Evolutionary conservation across 495 filamentous ascomycete genomes (phyloP).

Genomic region (Pyrenopolyporus hunteri): DNA sequence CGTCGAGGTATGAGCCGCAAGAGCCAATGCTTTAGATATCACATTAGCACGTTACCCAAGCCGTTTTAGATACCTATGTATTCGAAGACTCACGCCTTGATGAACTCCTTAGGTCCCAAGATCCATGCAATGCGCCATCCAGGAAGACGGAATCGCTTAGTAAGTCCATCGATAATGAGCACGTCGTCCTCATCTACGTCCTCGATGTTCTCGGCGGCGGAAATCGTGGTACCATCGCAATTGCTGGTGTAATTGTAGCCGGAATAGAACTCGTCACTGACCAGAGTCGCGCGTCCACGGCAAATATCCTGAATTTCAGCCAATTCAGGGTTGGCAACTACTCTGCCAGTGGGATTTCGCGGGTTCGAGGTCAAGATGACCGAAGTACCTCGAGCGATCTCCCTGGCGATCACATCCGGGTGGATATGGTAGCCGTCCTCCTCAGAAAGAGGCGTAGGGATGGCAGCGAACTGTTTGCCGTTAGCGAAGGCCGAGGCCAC

Average conservation of each 20-base stretch:
- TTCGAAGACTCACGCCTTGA: conserved; percentile 66
- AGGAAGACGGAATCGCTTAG: conserved; percentile 94
- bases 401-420: conserved; percentile 87
- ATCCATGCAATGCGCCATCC: conserved; percentile 98
- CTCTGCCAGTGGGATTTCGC: conserved; percentile 90
- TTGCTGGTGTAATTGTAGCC: conserved; percentile 92
- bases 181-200: conserved; percentile 72
- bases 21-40: conserved; percentile 68
- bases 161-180: conserved; percentile 92
- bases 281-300: conserved; percentile 85
- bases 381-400: conserved; percentile 83
- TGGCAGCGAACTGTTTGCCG: conserved; percentile 75
- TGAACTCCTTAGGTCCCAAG: conserved; percentile 93
- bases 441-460: conserved; percentile 82
- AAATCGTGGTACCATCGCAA: conserved; percentile 89
- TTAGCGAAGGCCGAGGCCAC: not conserved
- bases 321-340: conserved; percentile 79
- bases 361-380: conserved; percentile 97
- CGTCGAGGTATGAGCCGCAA: conserved; percentile 94
- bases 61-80: no score
- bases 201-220: conserved; percentile 83
- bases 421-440: conserved; percentile 90
- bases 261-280: conserved; percentile 96
- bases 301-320: conserved; percentile 90
- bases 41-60: conserved; percentile 2